Evolutionary conservation across 768 basidiomycete genomes (phyloP), one percentile per base, ranked within the genome.

Genomic region (Floccularia luteovirens): DNA sequence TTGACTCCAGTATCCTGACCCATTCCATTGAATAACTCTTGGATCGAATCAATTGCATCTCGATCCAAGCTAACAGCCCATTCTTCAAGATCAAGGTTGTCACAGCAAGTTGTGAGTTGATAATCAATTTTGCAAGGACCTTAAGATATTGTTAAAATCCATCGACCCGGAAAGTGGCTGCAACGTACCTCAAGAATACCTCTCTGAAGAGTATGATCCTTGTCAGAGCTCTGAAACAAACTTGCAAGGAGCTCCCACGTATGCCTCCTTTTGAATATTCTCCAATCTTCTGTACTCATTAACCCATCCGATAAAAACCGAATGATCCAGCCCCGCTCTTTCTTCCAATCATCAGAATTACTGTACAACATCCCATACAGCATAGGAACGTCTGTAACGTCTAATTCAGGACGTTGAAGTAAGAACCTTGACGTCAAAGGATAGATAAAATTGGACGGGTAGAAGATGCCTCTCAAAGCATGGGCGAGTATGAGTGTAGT

Each of bases 181-280:
- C 11, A n/a, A 62, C 69, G 22, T 45, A 83, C 87, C 69, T 87
- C 86, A 3, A 90, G 57, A 24, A 90, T 76, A 2, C 73, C 69
- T 31, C 63, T 62, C 12, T 82, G 68, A 45, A 87, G 51, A 1
- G 62, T 38, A 0, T 52, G 43, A 41, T 90, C 86, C 2, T 62
- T 58, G 31, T 64, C 56, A 0, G 76, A 75, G 43, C 79, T 77
- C 47, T 89, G 82, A 59, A 82, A 91, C 36, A 92, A 55, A 43
- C 85, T 89, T 1, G 90, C 83, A 2, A 94, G 59, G 21, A 94
- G 63, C 46, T 90, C 89, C 86, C 90, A 94, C 0, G 88, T 90
- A 52, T 91, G 87, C 20, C 92, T 64, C 32, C 89, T 69, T 50
- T 79, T 79, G 39, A 93, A 57, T 2, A 90, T 72, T 23, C 69